Conservation (phyloP, 2,329 filamentous ascomycete species). For the Monascus ruber region DNA sequence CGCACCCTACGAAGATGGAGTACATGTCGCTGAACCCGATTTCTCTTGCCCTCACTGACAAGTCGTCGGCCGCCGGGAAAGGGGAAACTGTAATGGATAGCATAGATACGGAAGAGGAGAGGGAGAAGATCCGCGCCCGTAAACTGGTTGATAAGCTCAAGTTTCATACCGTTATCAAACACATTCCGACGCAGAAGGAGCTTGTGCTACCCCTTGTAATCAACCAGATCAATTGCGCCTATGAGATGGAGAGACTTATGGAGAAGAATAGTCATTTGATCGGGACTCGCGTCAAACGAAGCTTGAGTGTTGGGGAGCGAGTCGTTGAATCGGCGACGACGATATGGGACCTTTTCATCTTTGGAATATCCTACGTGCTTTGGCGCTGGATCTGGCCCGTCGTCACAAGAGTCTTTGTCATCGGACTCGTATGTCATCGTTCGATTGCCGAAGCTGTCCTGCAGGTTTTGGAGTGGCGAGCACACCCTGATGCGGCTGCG, state of each 20-base stretch:
- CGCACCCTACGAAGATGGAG: slow-evolving; percentile 80
- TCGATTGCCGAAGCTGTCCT: slow-evolving; percentile 70
- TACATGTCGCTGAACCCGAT: slow-evolving; percentile 90
- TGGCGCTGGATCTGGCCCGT: slow-evolving; percentile 69
- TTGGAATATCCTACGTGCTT: slow-evolving; percentile 59
- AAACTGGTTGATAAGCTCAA: slow-evolving; percentile 75
- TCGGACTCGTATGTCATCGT: slow-evolving; percentile 67
- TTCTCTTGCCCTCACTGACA: slow-evolving; percentile 70
- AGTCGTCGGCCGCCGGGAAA: slow-evolving; percentile 35
- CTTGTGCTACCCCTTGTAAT: slow-evolving; percentile 68
- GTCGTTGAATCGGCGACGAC: slow-evolving; percentile 89
- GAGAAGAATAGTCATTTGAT: slow-evolving; percentile 85
- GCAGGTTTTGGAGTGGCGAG: slow-evolving; percentile 71
- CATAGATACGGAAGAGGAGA: slow-evolving; percentile 62
- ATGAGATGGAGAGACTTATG: slow-evolving; percentile 73
- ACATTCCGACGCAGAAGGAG: slow-evolving; percentile 70
- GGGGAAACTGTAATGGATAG: slow-evolving; percentile 35
- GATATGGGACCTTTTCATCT: slow-evolving; percentile 62
- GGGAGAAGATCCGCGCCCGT: slow-evolving; percentile 51
- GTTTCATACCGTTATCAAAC: slow-evolving; percentile 72
- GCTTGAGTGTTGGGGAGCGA: slow-evolving; percentile 83
- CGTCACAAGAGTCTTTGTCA: slow-evolving; percentile 60
- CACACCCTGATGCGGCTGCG: slow-evolving; percentile 65
- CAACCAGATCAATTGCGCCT: slow-evolving; percentile 92
- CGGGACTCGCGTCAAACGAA: slow-evolving; percentile 67